Percentiles rank a stretch among this genome's conserved stretches.
These are phyloP conservation scores for Botryosphaeria dothidea DNA, from an alignment of 2,329 filamentous ascomycete species.

Conservation along the genomic window DNA sequence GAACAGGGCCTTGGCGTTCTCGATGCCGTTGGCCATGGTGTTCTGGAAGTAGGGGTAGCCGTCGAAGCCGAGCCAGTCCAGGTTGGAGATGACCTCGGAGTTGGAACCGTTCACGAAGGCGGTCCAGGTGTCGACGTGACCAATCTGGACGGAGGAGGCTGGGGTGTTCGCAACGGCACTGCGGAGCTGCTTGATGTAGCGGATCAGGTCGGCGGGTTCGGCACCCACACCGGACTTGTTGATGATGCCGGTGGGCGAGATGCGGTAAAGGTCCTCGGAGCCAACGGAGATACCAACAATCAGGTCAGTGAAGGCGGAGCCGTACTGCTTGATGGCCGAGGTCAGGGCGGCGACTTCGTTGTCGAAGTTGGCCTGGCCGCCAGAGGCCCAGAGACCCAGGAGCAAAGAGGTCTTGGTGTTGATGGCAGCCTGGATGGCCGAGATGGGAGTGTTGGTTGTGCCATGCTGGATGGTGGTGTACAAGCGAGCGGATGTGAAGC, in stretches of 20 bases:
- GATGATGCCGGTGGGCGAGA: constrained; percentile 66
- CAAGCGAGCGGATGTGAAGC: constrained; percentile 70
- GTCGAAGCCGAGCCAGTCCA: constrained; percentile 82
- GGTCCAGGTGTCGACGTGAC: constrained; percentile 91
- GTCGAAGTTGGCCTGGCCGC: constrained; percentile 60
- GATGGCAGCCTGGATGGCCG: constrained; percentile 78
- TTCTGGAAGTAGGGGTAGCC: constrained; percentile 83
- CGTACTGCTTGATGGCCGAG: constrained; percentile 69
- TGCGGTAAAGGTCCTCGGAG: constrained; percentile 69
- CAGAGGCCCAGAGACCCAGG: constrained; percentile 82
- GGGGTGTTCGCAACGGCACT: constrained; percentile 63
- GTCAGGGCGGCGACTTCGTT: constrained; percentile 75
- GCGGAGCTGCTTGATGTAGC: constrained; percentile 71
- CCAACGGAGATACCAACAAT: constrained; percentile 85
- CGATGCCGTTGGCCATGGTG: constrained; percentile 57
- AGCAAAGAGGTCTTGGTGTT: constrained; percentile 75
- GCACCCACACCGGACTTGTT: constrained; percentile 65
- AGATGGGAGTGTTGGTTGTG: constrained; percentile 64
- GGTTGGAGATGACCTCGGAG: constrained; percentile 64
- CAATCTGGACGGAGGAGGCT: constrained; percentile 61
- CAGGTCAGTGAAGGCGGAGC: constrained; percentile 62
- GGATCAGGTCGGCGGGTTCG: constrained; percentile 61
- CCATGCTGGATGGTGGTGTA: constrained; percentile 74
- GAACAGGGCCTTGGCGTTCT: constrained; percentile 66
- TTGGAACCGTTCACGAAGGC: constrained; percentile 68